These are phyloP conservation scores for Darksidea phi DNA, from an alignment of 495 filamentous ascomycete genomes.

Conservation along the genomic window DNA sequence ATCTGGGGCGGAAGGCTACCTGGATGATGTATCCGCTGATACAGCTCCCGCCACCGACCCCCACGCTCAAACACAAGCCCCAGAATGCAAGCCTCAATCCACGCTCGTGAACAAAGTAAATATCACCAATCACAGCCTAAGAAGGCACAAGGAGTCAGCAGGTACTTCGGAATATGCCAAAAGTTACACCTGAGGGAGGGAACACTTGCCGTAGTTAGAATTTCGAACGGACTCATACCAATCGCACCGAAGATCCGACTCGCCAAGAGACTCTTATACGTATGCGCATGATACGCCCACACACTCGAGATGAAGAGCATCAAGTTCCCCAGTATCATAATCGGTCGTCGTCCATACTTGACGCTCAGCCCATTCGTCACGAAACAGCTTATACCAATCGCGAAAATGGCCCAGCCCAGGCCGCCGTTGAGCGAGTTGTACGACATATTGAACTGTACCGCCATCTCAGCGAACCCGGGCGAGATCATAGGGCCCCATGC, in stretches of 20 bases:
- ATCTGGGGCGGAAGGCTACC: background rate
- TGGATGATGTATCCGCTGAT: slow-evolving; percentile 29
- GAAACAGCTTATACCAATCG: slow-evolving; percentile 24
- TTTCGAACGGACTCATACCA: slow-evolving; percentile 33
- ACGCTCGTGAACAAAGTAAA: slow-evolving; percentile 39
- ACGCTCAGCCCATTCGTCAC: slow-evolving; percentile 22
- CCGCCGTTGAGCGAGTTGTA: slow-evolving; percentile 44
- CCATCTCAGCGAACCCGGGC: slow-evolving; percentile 46
- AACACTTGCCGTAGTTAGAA: background rate
- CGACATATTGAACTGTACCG: slow-evolving; percentile 43
- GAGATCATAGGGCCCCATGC: slow-evolving; percentile 43
- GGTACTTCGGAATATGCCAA: too few species aligned
- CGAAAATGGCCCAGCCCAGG: slow-evolving; percentile 28
- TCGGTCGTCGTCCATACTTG: slow-evolving; percentile 28
- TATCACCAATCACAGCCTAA: slow-evolving; percentile 26
- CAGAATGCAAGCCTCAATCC: slow-evolving; percentile 38
- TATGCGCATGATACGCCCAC: slow-evolving; percentile 31
- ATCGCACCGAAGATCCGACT: slow-evolving; percentile 40
- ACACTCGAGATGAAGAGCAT: slow-evolving; percentile 29
- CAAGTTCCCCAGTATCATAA: slow-evolving; percentile 31
- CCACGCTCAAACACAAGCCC: slow-evolving; percentile 47
- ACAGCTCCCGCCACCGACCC: slow-evolving; percentile 42
- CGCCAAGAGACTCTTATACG: slow-evolving; percentile 35
- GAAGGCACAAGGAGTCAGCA: background rate
- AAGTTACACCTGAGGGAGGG: too few species aligned